Evolutionary conservation across 805 yeast genomes (phyloP).

Genomic region (Saturnispora dispora): DNA sequence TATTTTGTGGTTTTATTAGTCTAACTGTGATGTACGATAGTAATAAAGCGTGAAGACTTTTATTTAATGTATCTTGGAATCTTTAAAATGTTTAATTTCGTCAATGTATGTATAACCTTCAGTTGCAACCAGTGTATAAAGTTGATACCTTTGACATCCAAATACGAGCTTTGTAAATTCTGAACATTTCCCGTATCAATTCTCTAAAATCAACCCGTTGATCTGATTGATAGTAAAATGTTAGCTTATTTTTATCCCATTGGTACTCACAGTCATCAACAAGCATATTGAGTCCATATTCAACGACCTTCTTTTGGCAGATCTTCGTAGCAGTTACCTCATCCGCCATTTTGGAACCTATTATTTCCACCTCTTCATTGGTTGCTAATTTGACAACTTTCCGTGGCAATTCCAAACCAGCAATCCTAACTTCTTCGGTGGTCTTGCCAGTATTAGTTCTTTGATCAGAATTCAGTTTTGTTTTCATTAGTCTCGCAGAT

Average conservation of each 20-base stretch:
- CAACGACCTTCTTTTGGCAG: slow-evolving; percentile 49
- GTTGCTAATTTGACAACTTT: slow-evolving; percentile 57
- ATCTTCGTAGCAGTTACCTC: slow-evolving; percentile 60
- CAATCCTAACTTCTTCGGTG: slow-evolving; percentile 20
- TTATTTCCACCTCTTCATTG: slow-evolving; percentile 48
- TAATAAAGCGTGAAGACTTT: neutral
- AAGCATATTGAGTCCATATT: slow-evolving; percentile 42
- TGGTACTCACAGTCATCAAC: slow-evolving; percentile 77
- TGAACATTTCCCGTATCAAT: slow-evolving; percentile 63
- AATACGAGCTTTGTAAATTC: slow-evolving; percentile 69
- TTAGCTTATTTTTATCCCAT: slow-evolving; percentile 74
- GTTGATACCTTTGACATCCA: slow-evolving; percentile 58
- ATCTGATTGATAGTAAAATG: slow-evolving; percentile 57
- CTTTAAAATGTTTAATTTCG: neutral
- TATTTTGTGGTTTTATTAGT: neutral
- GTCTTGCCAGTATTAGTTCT: slow-evolving; percentile 41
- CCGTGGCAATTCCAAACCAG: slow-evolving; percentile 58
- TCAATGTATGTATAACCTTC: neutral
- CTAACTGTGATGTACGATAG: neutral
- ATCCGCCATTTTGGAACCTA: slow-evolving; percentile 51
- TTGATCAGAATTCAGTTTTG: slow-evolving; percentile 62
- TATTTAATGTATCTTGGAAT: neutral
- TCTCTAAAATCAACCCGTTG: slow-evolving; percentile 72
- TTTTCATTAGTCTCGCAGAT: slow-evolving; percentile 59
- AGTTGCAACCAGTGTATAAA: neutral